Evolutionary conservation across 2,329 filamentous ascomycete genomes (phyloP), one percentile per base, ranked within the genome.

Genomic region (Venturiaceae sp.): DNA sequence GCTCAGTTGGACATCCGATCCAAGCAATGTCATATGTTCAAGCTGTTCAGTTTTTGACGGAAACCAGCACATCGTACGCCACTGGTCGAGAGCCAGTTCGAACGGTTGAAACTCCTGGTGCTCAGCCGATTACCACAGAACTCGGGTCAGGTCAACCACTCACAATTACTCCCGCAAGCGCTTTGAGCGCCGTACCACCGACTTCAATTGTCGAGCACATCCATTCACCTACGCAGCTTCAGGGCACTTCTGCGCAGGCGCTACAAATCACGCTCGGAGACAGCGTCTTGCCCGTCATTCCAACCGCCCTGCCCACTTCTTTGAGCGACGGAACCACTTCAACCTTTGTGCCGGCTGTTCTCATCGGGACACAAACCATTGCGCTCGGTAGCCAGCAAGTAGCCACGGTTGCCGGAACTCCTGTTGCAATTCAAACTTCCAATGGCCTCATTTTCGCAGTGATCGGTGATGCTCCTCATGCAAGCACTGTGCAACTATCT

Each of bases 41-140:
- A n/a, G 52, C 52, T 23, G 52, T 53, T 14, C 52, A 53, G 52
- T 53, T 53, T 14, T 53, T 53, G 52, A 53, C 52, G 14, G 34
- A 34, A 19, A 53, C 52, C 14, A 53, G 32, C 34, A 53, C 52
- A n/a, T 34, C 32, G 6, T 53, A 53, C 34, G n/a, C 16, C 23
- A 53, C 30, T 23, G 34, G 32, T 8, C 4, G 9, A 14, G 52
- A 37, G 30, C 32, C 52, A 5, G 23, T 37, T 5, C 23, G 23
- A 16, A 30, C 44, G 7, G 44, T 50, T 6, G 14, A 30, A 30
- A 16, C 28, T 2, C 23, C 44, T 28, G 44, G 21, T 14, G 16
- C 44, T n/a, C 44, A n/a, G 44, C 16, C 34, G n/a, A 37, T 19
- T 7, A 36, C 30, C 3, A 9, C 52, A 33, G 16, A 53, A 2